Evolutionary conservation across 305 asterid genomes (phyloP), one percentile per base, ranked within the genome.

Genomic region (Nicotiana rustica): DNA sequence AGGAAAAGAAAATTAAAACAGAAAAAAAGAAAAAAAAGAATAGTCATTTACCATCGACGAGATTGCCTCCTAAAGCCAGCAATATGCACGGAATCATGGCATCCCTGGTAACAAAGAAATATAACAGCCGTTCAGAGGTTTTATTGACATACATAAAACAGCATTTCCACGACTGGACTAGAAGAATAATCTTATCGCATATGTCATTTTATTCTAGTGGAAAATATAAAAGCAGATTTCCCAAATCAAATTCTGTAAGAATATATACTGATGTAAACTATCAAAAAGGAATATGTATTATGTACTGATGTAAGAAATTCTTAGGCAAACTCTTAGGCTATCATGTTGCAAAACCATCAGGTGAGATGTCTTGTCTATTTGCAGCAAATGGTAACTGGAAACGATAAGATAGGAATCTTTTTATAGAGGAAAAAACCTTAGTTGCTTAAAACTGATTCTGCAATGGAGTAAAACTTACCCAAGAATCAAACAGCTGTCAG

Each of bases 11-110:
- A 70, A 70, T 44, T 8, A 12, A 12, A 10, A 1, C 13, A 10
- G 17, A 14, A 52, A 10, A 10, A 18, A 70, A 49, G 21, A 35
- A 49, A 52, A 75, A 36, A 8, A 49, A 14, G 60, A 57, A 41
- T 41, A 52, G 47, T 66, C 14, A 49, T 91, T 90, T 86, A 93
- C 99, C 99, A 59, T 97, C 93, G 18, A 95, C 90, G 8, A 97
- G 98, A 91, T 97, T 97, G 87, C 99, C 99, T 84, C 99, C 99
- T 87, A 97, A 86, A 77, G 99, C 99, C 94, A 97, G 85, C 83
- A 97, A 83, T 89, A 97, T 97, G 92, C 99, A 95, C 25, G 99
- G 99, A 82, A 97, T 95, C 97, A 95, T 97, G 65, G 99, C 99
- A 49, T 94, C 98, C 87, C 99, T 95, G 92, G 69, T 67, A 83